Base-by-base conservation (phyloP, 345 rosid species). In the Hibiscus tridactylites region DNA sequence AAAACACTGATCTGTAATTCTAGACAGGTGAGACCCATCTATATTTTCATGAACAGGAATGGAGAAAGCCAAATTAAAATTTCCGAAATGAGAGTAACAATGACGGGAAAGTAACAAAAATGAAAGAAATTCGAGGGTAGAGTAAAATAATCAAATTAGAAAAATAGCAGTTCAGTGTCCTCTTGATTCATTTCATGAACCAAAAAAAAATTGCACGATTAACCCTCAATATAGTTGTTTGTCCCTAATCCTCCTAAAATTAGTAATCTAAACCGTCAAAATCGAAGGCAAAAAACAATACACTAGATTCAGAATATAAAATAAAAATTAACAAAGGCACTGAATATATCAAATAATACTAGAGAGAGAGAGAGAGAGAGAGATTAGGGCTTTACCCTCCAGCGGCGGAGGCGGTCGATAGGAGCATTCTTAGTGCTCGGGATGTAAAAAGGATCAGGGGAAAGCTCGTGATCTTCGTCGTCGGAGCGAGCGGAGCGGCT, bases 361-460 rank as follows among this genome's bases (percentile, higher is more conserved):
- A 8, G 3, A 42, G 46, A 42, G 46, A 39, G 11, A 3, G 0
- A 9, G 17, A 63, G 9, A 54, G 21, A 57, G 53, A 42, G 73
- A 64, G 53, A 11, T 8, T 37, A 49, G 72, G 59, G 73, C 33
- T 69, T 39, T 84, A 96, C 99, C 85, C 99, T 87, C 99, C 98
- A 96, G 6, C 93, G 86, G 73, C 83, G 82, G 70, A 96, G 87
- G 35, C 88, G 87, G 15, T 86, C 86, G 56, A 75, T 8, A 0
- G 97, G 73, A 72, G 83, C 96, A 80, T 92, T 83, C 80, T 96
- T 96, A 56, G 98, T 91, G 16, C 83, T 84, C 28, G 85, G 5
- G 75, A 96, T 88, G 29, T 84, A 72, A 68, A 96, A 96, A 0
- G 97, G 89, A 80, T 78, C 82, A 17, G 80, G 79, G 46, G 81